These are phyloP conservation scores for Ophiocytium majus DNA, from an alignment of 352 stramenopile genomes.

Conservation along the genomic window DNA sequence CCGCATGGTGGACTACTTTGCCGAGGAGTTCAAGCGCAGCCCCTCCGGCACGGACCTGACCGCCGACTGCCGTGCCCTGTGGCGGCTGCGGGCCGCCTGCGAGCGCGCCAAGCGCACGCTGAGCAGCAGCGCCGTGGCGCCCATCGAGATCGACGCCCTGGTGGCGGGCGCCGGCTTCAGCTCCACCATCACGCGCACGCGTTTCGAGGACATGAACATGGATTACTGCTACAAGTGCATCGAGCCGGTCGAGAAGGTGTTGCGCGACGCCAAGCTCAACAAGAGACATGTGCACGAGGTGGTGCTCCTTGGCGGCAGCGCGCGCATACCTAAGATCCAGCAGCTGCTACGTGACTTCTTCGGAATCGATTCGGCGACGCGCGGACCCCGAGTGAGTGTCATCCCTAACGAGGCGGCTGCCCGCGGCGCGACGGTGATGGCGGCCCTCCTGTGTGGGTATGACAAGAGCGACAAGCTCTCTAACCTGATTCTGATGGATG, in stretches of 20 bases:
- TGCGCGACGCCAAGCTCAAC: slow-evolving; percentile 78
- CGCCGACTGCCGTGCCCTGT: slow-evolving; percentile 85
- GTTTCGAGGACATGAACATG: slow-evolving; percentile 88
- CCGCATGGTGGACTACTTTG: slow-evolving; percentile 85
- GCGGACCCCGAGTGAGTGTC: slow-evolving; percentile 92
- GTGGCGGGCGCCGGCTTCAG: slow-evolving; percentile 95
- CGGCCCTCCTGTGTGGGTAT: slow-evolving; percentile 89
- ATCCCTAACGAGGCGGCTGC: slow-evolving; percentile 98
- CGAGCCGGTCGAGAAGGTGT: slow-evolving; percentile 83
- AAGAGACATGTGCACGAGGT: slow-evolving; percentile 90
- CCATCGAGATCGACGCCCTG: slow-evolving; percentile 95
- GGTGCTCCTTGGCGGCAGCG: slow-evolving; percentile 91
- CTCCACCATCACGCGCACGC: slow-evolving; percentile 88
- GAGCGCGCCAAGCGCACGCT: slow-evolving; percentile 95
- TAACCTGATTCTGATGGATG: slow-evolving; percentile 88
- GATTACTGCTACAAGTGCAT: slow-evolving; percentile 79
- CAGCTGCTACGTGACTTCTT: slow-evolving; percentile 88
- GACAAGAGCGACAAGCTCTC: slow-evolving; percentile 83
- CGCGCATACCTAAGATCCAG: slow-evolving; percentile 96
- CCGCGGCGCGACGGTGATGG: slow-evolving; percentile 92
- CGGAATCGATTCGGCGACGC: no score
- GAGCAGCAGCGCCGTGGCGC: slow-evolving; percentile 87
- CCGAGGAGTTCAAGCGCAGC: slow-evolving; percentile 87
- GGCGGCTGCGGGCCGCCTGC: slow-evolving; percentile 87
- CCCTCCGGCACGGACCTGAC: slow-evolving; percentile 71